phyloP scores from a whole-genome alignment of 176 grass and related monocot genomes.

The Oryza punctata region DNA sequence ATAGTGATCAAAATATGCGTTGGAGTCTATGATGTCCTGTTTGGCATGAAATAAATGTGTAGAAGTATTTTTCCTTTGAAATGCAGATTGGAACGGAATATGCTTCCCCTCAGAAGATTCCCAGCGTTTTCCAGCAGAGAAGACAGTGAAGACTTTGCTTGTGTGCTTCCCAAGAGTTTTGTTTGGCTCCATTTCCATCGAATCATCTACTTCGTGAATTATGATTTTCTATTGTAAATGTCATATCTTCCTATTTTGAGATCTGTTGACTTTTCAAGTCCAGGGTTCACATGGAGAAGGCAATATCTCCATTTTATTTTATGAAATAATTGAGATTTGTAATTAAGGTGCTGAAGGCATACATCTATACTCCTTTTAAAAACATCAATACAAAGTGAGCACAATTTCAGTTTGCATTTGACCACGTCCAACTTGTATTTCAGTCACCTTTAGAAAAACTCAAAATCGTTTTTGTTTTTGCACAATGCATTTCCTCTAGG shows the following conservation, averaged over 20 bases:
- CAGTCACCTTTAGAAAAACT: background rate
- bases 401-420: background rate
- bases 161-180: background rate
- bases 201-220: no score
- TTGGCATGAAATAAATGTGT: no score
- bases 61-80: background rate
- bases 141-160: background rate
- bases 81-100: background rate
- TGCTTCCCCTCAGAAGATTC: background rate
- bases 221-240: no score
- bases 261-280: background rate
- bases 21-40: no score
- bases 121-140: background rate
- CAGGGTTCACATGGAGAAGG: background rate
- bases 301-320: background rate
- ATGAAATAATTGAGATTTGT: background rate
- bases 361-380: background rate
- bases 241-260: background rate
- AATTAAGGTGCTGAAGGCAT: background rate
- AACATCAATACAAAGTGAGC: background rate
- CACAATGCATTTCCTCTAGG: background rate
- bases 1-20: no score
- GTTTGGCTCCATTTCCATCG: background rate
- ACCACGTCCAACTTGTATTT: background rate
- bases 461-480: background rate